Percentiles rank a stretch among this genome's conserved stretches.
Evolutionary conservation across 208 protist genomes (phyloP).

Genomic region (Vickermania spadyakhi): DNA sequence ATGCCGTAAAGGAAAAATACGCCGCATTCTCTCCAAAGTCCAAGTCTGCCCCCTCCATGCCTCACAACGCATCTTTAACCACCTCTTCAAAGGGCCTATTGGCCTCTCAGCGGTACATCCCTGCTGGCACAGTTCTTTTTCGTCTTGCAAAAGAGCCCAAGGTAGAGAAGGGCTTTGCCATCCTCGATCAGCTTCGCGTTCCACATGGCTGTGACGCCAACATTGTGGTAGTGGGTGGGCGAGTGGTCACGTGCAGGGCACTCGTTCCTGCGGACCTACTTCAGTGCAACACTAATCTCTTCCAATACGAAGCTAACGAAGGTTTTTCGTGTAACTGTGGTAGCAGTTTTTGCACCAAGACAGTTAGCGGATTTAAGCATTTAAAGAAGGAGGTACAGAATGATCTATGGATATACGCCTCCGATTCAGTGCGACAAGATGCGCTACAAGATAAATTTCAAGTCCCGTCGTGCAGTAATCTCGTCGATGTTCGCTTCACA

Average conservation of each 20-base stretch:
- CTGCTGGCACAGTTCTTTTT: slow-evolving; percentile 55
- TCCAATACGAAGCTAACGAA: slow-evolving; percentile 28
- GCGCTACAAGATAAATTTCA: slow-evolving; percentile 27
- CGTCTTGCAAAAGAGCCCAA: slow-evolving; percentile 12
- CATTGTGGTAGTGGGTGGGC: slow-evolving; percentile 47
- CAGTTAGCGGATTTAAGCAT: slow-evolving; percentile 33
- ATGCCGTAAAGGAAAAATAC: slow-evolving; percentile 64
- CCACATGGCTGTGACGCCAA: slow-evolving; percentile 73
- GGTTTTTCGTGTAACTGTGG: slow-evolving; percentile 47
- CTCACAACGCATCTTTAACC: slow-evolving; percentile 21
- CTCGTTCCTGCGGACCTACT: slow-evolving; percentile 54
- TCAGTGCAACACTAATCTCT: slow-evolving; percentile 52
- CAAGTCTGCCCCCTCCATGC: slow-evolving; percentile 17
- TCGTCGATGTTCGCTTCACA: slow-evolving; percentile 25
- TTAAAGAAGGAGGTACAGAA: slow-evolving; percentile 25
- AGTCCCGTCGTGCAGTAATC: slow-evolving; percentile 26
- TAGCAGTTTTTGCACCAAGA: slow-evolving; percentile 16
- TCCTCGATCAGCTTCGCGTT: slow-evolving; percentile 17
- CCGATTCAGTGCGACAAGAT: slow-evolving; percentile 24
- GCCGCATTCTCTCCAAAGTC: slow-evolving; percentile 17
- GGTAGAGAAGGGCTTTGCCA: slow-evolving; percentile 15
- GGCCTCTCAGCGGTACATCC: slow-evolving; percentile 37
- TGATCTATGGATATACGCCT: slow-evolving; percentile 27
- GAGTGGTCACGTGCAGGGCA: slow-evolving; percentile 32
- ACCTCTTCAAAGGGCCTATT: slow-evolving; percentile 27